A percentile compares a stretch with the other conserved stretches of the same genome.
Conservation (phyloP, 805 yeast species). For the Candida tallmaniae region DNA sequence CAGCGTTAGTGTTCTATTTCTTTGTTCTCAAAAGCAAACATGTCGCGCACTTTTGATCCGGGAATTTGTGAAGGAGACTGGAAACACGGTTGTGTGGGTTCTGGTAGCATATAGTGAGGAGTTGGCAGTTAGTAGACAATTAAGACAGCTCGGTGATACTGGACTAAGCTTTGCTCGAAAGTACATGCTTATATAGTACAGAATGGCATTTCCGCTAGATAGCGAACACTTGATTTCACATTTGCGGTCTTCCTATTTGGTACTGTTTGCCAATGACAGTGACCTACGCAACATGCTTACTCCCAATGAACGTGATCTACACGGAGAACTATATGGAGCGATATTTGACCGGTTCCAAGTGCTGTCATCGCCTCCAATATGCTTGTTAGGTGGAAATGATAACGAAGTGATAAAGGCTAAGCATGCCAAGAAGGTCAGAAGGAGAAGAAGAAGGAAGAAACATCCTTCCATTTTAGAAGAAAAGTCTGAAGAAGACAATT, state of each 20-base stretch:
- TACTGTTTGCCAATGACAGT: slow-evolving; percentile 20
- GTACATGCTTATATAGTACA: no score
- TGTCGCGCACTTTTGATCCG: no score
- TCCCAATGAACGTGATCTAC: slow-evolving; percentile 11
- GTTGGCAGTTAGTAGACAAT: no score
- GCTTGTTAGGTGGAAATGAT: not conserved
- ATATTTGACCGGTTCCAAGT: slow-evolving; percentile 8
- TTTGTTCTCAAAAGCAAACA: no score
- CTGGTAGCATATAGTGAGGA: no score
- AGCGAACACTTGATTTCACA: slow-evolving; percentile 25
- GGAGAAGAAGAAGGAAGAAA: slow-evolving; percentile 1
- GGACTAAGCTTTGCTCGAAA: no score
- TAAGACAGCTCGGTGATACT: no score
- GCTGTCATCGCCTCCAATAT: slow-evolving; percentile 30
- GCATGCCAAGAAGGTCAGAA: not conserved
- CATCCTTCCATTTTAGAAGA: slow-evolving; percentile 1
- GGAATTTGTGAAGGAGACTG: no score
- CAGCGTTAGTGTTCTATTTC: no score
- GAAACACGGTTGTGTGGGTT: no score
- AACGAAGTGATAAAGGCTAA: not conserved
- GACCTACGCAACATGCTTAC: slow-evolving; percentile 18
- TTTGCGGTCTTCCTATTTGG: slow-evolving; percentile 23
- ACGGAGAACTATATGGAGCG: slow-evolving; percentile 8
- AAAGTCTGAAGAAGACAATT: slow-evolving; percentile 2
- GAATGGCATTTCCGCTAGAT: slow-evolving; percentile 37